These are phyloP conservation scores for Leccinum olivaceopallidum DNA, from an alignment of 768 basidiomycete genomes.

Conservation along the genomic window DNA sequence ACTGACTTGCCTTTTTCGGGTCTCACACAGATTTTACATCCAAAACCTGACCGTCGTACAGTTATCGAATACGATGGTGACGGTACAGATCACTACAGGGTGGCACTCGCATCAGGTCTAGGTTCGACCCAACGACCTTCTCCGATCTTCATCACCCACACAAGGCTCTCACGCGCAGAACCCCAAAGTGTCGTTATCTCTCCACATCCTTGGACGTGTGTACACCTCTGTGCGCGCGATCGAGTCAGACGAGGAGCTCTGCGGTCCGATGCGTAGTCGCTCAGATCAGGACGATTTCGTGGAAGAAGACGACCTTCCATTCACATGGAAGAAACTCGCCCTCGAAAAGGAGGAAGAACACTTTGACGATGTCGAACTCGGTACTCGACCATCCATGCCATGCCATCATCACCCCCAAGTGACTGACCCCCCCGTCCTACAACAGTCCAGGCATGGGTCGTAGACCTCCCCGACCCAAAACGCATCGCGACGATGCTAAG, in stretches of 20 bases:
- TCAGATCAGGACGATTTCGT: slow-evolving; percentile 44
- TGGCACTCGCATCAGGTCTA: slow-evolving; percentile 78
- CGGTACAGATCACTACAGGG: slow-evolving; percentile 69
- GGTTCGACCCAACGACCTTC: slow-evolving; percentile 43
- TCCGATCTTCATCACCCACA: not conserved
- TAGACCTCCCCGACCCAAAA: slow-evolving; percentile 65
- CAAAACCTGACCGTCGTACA: slow-evolving; percentile 31
- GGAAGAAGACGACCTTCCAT: slow-evolving; percentile 63
- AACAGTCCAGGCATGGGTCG: slow-evolving; percentile 74
- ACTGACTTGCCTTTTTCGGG: slow-evolving; percentile 11
- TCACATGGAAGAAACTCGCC: slow-evolving; percentile 56
- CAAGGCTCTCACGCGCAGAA: slow-evolving; percentile 71
- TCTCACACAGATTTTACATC: not conserved
- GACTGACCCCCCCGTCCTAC: not conserved
- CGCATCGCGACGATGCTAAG: slow-evolving; percentile 62
- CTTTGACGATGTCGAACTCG: slow-evolving; percentile 47
- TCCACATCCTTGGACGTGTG: slow-evolving; percentile 55
- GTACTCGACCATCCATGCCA: slow-evolving; percentile 9
- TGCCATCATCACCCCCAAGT: not conserved
- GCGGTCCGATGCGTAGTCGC: slow-evolving; percentile 1
- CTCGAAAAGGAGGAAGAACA: slow-evolving; percentile 65
- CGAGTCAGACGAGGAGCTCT: slow-evolving; percentile 67
- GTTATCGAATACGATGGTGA: slow-evolving; percentile 63
- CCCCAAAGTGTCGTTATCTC: slow-evolving; percentile 69
- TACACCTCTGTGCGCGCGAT: slow-evolving; percentile 60